These are phyloP conservation scores for Thelonectria olida DNA, from an alignment of 2,329 filamentous ascomycete genomes.

Conservation along the genomic window DNA sequence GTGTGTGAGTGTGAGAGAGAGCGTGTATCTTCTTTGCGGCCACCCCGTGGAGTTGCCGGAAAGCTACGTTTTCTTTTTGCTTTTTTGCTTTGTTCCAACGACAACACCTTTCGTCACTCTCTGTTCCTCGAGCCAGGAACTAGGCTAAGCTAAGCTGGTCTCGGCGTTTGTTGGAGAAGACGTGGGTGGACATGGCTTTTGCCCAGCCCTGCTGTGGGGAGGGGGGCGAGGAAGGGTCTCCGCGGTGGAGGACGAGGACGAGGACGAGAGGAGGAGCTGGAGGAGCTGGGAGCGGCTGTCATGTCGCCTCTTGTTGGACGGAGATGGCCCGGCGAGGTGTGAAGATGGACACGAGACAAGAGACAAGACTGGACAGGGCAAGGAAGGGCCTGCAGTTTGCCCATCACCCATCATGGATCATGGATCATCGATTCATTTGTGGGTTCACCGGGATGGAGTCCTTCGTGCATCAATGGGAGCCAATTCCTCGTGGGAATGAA, in stretches of 20 bases:
- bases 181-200: slow-evolving; percentile 8
- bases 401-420: slow-evolving; percentile 19
- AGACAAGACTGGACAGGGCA: no score
- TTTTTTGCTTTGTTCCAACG: not conserved
- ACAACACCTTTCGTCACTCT: slow-evolving; percentile 9
- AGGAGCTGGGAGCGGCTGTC: not conserved
- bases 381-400: not conserved
- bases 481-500: slow-evolving; percentile 6
- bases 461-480: not conserved
- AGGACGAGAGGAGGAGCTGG: not conserved
- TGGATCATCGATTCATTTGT: slow-evolving; percentile 14
- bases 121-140: not conserved
- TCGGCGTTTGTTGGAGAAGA: slow-evolving; percentile 17
- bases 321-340: not conserved
- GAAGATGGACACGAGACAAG: not conserved
- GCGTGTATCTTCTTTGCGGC: slow-evolving; percentile 13
- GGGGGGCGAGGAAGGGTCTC: not conserved
- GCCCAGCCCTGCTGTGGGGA: slow-evolving; percentile 20
- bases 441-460: slow-evolving; percentile 14
- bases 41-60: slow-evolving; percentile 21
- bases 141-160: slow-evolving; percentile 16
- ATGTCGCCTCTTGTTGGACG: not conserved
- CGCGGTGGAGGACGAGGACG: not conserved
- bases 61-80: not conserved
- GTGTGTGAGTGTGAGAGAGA: no score